Evolutionary conservation across 129 eudicot genomes (phyloP).

Genomic region (Solidago caesia): DNA sequence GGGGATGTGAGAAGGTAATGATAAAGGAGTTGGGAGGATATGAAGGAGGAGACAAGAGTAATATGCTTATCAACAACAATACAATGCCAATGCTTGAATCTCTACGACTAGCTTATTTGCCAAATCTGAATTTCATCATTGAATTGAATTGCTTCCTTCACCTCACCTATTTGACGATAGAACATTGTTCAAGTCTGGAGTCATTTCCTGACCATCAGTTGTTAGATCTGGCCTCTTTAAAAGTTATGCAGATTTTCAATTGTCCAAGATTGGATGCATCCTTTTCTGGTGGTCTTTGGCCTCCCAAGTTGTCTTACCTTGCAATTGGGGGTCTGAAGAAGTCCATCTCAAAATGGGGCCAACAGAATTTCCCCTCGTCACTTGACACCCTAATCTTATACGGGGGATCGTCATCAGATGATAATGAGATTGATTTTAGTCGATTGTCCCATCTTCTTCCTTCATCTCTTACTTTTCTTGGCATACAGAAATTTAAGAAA

Average conservation of each 20-base stretch:
- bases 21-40: background rate
- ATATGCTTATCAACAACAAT: background rate
- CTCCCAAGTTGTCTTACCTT: constrained; percentile 9
- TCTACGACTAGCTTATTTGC: background rate
- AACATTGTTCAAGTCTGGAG: background rate
- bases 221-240: background rate
- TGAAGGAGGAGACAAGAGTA: background rate
- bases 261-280: constrained; percentile 18
- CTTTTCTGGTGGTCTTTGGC: constrained; percentile 21
- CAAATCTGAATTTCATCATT: background rate
- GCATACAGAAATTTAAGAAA: background rate
- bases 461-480: background rate
- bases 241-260: background rate
- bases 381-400: background rate
- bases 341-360: constrained; percentile 15
- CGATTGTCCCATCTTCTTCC: constrained; percentile 12
- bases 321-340: background rate
- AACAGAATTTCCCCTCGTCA: constrained; percentile 21
- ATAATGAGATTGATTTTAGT: background rate
- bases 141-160: constrained; percentile 2
- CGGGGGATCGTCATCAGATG: background rate
- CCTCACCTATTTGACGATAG: background rate
- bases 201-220: background rate
- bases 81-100: constrained; percentile 1
- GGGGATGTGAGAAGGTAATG: background rate